Conservation (phyloP, 2,329 filamentous ascomycete genomes). For the Nothophoma quercina region DNA sequence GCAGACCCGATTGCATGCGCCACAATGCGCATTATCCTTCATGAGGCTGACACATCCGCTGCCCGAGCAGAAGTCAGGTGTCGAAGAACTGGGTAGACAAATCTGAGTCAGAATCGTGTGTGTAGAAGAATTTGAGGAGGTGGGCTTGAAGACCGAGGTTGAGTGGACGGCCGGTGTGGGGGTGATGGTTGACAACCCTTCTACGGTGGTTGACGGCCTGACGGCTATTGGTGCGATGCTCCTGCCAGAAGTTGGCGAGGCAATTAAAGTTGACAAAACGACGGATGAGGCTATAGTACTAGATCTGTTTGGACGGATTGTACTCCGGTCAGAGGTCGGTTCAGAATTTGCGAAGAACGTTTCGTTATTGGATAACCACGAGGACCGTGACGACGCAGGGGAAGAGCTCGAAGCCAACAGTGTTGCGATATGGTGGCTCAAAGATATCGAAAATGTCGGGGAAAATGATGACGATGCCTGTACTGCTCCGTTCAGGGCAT, state of each 20-base stretch:
- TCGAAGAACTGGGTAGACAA: background rate
- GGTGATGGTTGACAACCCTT: background rate
- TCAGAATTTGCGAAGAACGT: no score
- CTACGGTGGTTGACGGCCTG: background rate
- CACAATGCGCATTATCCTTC: constrained; percentile 5
- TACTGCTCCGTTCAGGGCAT: no score
- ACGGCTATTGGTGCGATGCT: background rate
- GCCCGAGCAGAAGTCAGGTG: constrained; percentile 7
- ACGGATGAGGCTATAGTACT: background rate
- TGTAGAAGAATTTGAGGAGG: background rate
- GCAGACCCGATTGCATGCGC: constrained; percentile 6
- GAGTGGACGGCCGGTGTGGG: background rate
- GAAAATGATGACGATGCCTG: no score
- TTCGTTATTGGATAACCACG: no score
- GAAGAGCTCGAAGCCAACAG: no score
- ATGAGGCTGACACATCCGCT: constrained; percentile 2
- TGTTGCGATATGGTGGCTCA: no score
- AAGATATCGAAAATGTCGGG: no score
- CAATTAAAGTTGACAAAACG: background rate
- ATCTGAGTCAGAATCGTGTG: background rate
- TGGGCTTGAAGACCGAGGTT: background rate
- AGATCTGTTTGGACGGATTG: background rate
- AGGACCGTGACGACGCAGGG: no score
- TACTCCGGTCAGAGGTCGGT: no score
- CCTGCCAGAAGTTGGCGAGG: background rate